Conservation (phyloP, 176 grass and related monocot genomes). For the Thalia dealbata region DNA sequence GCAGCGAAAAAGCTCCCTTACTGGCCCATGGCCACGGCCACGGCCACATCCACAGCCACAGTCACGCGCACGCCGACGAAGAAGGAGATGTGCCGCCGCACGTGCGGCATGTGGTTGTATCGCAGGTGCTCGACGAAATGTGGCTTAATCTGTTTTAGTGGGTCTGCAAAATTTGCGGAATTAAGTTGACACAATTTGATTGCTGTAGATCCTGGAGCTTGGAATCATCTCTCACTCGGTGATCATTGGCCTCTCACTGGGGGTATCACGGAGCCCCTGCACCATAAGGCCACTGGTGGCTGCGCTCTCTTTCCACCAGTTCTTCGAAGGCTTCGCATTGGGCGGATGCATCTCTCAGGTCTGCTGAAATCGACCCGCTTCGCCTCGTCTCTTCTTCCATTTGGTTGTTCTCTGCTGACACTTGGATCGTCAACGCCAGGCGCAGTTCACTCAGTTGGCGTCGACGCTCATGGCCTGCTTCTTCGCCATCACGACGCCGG, state of each 20-base stretch:
- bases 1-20: background rate
- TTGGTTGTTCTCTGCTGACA: background rate
- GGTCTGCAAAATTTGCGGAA: too few relatives aligned
- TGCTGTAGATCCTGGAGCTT: slow-evolving; percentile 12
- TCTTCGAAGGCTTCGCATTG: slow-evolving; percentile 16
- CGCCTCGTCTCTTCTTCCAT: too few relatives aligned
- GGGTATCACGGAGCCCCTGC: slow-evolving; percentile 11
- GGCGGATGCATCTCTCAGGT: slow-evolving; percentile 18
- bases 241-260: slow-evolving; percentile 7
- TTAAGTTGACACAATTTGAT: background rate
- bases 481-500: slow-evolving; percentile 10
- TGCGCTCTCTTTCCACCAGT: slow-evolving; percentile 12
- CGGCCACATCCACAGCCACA: background rate
- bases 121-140: background rate
- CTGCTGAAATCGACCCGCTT: background rate
- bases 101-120: slow-evolving; percentile 9
- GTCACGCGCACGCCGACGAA: background rate
- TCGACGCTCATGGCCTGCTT: slow-evolving; percentile 1
- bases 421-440: background rate
- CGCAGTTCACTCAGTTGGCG: background rate
- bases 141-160: too few relatives aligned
- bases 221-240: slow-evolving; percentile 17
- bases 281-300: slow-evolving; percentile 15
- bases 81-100: slow-evolving; percentile 3
- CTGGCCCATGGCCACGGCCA: background rate